phyloP scores from a whole-genome alignment of 805 yeast species.

The Metschnikowia orientalis region DNA sequence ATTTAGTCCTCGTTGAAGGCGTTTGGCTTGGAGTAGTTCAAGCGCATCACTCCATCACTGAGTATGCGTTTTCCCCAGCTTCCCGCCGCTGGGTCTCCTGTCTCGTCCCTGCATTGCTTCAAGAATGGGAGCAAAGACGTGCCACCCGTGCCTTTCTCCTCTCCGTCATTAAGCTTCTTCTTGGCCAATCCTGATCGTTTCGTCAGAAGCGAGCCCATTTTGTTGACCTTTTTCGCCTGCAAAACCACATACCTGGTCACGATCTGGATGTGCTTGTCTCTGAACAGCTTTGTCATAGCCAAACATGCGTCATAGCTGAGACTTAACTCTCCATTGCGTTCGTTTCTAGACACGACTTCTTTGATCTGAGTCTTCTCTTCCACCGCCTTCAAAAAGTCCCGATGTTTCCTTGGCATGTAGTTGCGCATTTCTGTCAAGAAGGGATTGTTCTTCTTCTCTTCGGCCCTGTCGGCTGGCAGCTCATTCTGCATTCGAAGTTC shows the following conservation, averaged over 20 bases:
- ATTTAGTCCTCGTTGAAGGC: constrained; percentile 37
- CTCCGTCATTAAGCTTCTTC: constrained; percentile 43
- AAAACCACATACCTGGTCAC: constrained; percentile 82
- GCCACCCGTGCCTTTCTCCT: constrained; percentile 88
- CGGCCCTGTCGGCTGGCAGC: constrained; percentile 12
- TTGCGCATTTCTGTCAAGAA: constrained; percentile 80
- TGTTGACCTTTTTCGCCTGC: constrained; percentile 60
- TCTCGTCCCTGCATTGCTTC: constrained; percentile 94
- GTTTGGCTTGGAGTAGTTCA: constrained; percentile 37
- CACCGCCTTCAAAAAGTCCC: constrained; percentile 63
- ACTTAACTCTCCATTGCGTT: constrained; percentile 49
- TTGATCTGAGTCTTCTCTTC: constrained; percentile 56
- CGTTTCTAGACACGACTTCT: constrained; percentile 52
- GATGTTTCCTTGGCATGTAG: constrained; percentile 88
- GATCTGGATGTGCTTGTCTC: constrained; percentile 91
- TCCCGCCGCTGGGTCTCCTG: constrained; percentile 91
- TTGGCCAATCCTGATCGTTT: constrained; percentile 65
- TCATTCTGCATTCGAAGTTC: constrained; percentile 11
- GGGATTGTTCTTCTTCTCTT: constrained; percentile 26
- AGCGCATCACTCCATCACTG: constrained; percentile 49
- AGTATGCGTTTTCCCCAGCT: constrained; percentile 79
- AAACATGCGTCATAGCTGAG: constrained; percentile 83
- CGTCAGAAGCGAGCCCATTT: constrained; percentile 54
- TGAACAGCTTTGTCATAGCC: constrained; percentile 80
- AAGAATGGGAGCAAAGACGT: constrained; percentile 86